A percentile compares a stretch with the other conserved stretches of the same genome.
Evolutionary conservation across 2,329 filamentous ascomycete species (phyloP).

Genomic region (Aaosphaeria arxii): DNA sequence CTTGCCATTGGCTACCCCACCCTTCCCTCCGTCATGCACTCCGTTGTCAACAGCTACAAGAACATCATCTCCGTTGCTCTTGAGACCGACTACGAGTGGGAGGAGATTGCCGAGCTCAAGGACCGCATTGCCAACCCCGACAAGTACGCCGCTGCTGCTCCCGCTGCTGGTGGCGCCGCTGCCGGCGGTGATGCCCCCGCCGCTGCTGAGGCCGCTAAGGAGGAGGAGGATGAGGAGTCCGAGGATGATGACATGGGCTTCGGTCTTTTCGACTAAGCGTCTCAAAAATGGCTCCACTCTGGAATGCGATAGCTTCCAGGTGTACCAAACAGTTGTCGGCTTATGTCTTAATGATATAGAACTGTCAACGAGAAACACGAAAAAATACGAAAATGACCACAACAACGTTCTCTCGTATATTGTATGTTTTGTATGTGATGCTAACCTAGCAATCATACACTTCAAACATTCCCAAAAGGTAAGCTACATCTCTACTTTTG

Average conservation of each 20-base stretch:
- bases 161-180: slow-evolving; percentile 57
- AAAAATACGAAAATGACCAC: slow-evolving; percentile 31
- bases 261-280: slow-evolving; percentile 53
- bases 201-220: slow-evolving; percentile 49
- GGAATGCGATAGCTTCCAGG: not conserved
- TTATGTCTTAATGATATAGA: slow-evolving; percentile 29
- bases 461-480: slow-evolving; percentile 20
- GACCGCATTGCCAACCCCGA: slow-evolving; percentile 99
- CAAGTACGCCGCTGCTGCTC: slow-evolving; percentile 82
- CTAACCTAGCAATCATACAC: slow-evolving; percentile 1
- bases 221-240: slow-evolving; percentile 56
- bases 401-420: slow-evolving; percentile 4
- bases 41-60: slow-evolving; percentile 97
- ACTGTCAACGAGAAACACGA: slow-evolving; percentile 21
- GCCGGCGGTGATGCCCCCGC: slow-evolving; percentile 47
- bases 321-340: slow-evolving; percentile 8
- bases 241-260: slow-evolving; percentile 55
- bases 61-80: slow-evolving; percentile 87
- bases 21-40: slow-evolving; percentile 93
- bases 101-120: slow-evolving; percentile 96
- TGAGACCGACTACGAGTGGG: slow-evolving; percentile 88
- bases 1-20: slow-evolving; percentile 94
- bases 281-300: slow-evolving; percentile 11
- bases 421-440: slow-evolving; percentile 19
- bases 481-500: slow-evolving; percentile 24